Percentiles rank a stretch among this genome's conserved stretches.
Conservation (phyloP, 495 filamentous ascomycete species). For the Pyrenula aspistea region DNA sequence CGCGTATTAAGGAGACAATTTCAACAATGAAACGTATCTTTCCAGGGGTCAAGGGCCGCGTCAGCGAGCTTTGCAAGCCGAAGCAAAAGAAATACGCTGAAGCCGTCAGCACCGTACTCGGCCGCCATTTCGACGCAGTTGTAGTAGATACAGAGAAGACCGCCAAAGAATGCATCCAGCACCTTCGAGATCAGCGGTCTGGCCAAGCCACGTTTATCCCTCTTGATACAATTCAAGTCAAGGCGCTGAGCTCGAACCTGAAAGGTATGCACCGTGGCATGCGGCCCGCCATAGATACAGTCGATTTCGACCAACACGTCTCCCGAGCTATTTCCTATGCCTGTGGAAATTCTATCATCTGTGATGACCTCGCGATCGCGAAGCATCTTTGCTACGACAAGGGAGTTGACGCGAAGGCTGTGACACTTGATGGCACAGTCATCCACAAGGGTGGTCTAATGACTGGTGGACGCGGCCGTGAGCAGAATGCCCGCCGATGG, state of each 20-base stretch:
- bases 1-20: constrained; percentile 63
- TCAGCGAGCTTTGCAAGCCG: constrained; percentile 87
- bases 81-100: constrained; percentile 93
- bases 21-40: constrained; percentile 81
- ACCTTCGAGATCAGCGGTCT: constrained; percentile 77
- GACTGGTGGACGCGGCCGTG: constrained; percentile 79
- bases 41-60: constrained; percentile 78
- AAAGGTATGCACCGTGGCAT: constrained; percentile 78
- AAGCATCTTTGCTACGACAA: constrained; percentile 82
- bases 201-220: constrained; percentile 87
- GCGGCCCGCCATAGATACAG: constrained; percentile 89
- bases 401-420: constrained; percentile 81
- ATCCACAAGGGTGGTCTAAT: constrained; percentile 97
- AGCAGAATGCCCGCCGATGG: constrained; percentile 67
- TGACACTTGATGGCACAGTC: constrained; percentile 81
- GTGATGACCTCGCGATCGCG: constrained; percentile 73
- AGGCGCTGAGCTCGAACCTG: constrained; percentile 71
- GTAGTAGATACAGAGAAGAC: constrained; percentile 95
- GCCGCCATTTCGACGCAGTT: constrained; percentile 85
- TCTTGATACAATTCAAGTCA: constrained; percentile 92
- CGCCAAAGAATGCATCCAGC: constrained; percentile 86
- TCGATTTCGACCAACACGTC: constrained; percentile 79
- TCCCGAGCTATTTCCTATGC: constrained; percentile 90
- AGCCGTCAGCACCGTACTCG: constrained; percentile 83
- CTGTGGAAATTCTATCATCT: constrained; percentile 91